A percentile compares a stretch with the other conserved stretches of the same genome.
These are phyloP conservation scores for Suhomyces sp. DNA, from an alignment of 805 yeast genomes.

Conservation along the genomic window DNA sequence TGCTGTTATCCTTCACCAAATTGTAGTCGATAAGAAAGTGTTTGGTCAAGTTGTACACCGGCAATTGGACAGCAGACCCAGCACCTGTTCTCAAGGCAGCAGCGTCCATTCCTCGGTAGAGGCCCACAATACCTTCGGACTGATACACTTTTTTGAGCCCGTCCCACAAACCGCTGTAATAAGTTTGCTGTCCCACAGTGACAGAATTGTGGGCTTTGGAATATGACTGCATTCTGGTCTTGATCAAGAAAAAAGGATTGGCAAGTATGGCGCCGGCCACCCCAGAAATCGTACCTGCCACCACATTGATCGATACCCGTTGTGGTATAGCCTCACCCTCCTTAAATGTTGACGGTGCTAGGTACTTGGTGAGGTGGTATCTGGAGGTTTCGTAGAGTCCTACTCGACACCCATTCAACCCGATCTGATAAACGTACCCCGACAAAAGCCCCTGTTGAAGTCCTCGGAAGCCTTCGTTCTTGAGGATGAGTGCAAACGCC, in stretches of 20 bases:
- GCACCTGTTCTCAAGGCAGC: slow-evolving; percentile 93
- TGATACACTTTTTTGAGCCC: slow-evolving; percentile 64
- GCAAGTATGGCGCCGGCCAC: slow-evolving; percentile 85
- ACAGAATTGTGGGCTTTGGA: slow-evolving; percentile 46
- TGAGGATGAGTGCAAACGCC: slow-evolving; percentile 68
- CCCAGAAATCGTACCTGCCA: slow-evolving; percentile 82
- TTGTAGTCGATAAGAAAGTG: slow-evolving; percentile 52
- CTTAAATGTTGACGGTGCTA: slow-evolving; percentile 50
- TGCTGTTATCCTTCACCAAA: slow-evolving; percentile 54
- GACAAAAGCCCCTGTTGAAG: slow-evolving; percentile 85
- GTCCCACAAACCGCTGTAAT: slow-evolving; percentile 64
- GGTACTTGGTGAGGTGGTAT: slow-evolving; percentile 48
- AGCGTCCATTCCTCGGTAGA: slow-evolving; percentile 90
- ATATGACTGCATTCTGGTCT: slow-evolving; percentile 95
- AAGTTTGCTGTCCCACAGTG: slow-evolving; percentile 85
- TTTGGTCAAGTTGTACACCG: slow-evolving; percentile 81
- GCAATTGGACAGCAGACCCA: slow-evolving; percentile 93
- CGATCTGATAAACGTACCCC: slow-evolving; percentile 88
- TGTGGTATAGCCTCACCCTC: slow-evolving; percentile 37
- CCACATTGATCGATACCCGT: slow-evolving; percentile 57
- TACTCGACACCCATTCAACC: slow-evolving; percentile 89
- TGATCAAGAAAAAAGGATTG: slow-evolving; percentile 87
- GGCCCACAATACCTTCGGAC: slow-evolving; percentile 72
- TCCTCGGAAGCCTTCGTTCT: slow-evolving; percentile 83
- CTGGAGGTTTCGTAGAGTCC: slow-evolving; percentile 93